Evolutionary conservation across 2,329 filamentous ascomycete species (phyloP), one percentile per base, ranked within the genome.

Genomic region (Huntiella decipiens): DNA sequence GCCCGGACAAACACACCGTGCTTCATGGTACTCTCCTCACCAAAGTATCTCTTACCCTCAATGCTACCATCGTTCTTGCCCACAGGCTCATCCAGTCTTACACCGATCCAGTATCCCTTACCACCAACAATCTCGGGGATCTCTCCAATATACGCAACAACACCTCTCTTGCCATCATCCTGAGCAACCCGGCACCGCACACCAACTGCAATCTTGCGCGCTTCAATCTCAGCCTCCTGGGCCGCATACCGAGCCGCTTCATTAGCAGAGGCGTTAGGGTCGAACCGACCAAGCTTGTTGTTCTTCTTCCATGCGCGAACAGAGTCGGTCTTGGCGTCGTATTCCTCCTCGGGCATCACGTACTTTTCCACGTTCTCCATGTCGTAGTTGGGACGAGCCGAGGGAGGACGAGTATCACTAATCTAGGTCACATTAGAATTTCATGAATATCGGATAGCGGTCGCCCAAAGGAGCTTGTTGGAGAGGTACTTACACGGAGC

Each of bases 231-330:
- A 47, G 73, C 72, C 53, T 77, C 69, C 37, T 79, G 70, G 35
- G 78, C 77, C 12, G 73, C 70, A 48, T 82, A 66, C 59, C 82
- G 82, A 52, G 82, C 73, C 57, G 83, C 70, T 58, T 86, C 79
- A 16, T 81, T 73, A 50, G 69, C 74, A 13, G 82, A 77, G 5
- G 86, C 84, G 54, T 79, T 70, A 10, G 91, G 91, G 58, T 96
- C 85, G 63, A 98, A 98, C 33, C 91, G 83, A 43, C 91, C 91
- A n/a, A 96, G 74, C 60, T 92, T 87, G 61, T 94, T 79, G n/a
- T 77, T 67, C 64, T 83, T 88, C 65, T 98, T 98, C 86, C 86
- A 96, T 4, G 87, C 83, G 17, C 95, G 73, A 11, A 98, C 91
- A 3, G 82, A 88, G 62, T 95, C 84, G 38, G 77, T 68, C 57